Percentiles rank a stretch among this genome's conserved stretches.
phyloP scores from a whole-genome alignment of 805 yeast species.

The Candida nemodendra region DNA sequence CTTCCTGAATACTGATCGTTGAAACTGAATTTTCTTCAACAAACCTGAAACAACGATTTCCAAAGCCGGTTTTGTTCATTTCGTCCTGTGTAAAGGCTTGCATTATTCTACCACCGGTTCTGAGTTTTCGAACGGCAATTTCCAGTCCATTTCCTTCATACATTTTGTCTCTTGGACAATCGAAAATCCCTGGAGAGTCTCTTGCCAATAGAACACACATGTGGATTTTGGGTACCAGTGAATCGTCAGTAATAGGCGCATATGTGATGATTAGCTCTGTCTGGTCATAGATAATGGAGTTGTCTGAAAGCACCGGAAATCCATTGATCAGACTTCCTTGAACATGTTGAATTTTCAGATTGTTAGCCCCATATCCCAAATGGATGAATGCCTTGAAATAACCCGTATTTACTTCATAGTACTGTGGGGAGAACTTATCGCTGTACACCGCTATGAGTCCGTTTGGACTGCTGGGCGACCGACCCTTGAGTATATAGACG shows the following conservation, averaged over 20 bases:
- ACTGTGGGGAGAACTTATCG: slow-evolving; percentile 59
- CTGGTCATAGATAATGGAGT: slow-evolving; percentile 16
- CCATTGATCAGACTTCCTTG: slow-evolving; percentile 38
- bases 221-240: slow-evolving; percentile 67
- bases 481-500: slow-evolving; percentile 49
- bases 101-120: slow-evolving; percentile 83
- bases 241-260: slow-evolving; percentile 41
- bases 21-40: slow-evolving; percentile 61
- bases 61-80: slow-evolving; percentile 74
- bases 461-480: slow-evolving; percentile 23
- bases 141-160: slow-evolving; percentile 65
- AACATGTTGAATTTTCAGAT: slow-evolving; percentile 48
- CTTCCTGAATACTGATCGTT: slow-evolving; percentile 49
- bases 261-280: slow-evolving; percentile 37
- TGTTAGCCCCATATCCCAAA: slow-evolving; percentile 57
- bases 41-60: slow-evolving; percentile 72
- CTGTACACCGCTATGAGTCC: slow-evolving; percentile 45
- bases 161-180: slow-evolving; percentile 54
- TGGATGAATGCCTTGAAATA: slow-evolving; percentile 77
- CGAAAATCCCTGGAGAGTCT: slow-evolving; percentile 71
- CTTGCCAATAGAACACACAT: slow-evolving; percentile 70
- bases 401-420: slow-evolving; percentile 65
- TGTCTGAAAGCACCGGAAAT: slow-evolving; percentile 21
- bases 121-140: slow-evolving; percentile 65
- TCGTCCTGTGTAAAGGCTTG: slow-evolving; percentile 90